phyloP scores from a whole-genome alignment of 805 yeast genomes.

The Lachancea mirantina region DNA sequence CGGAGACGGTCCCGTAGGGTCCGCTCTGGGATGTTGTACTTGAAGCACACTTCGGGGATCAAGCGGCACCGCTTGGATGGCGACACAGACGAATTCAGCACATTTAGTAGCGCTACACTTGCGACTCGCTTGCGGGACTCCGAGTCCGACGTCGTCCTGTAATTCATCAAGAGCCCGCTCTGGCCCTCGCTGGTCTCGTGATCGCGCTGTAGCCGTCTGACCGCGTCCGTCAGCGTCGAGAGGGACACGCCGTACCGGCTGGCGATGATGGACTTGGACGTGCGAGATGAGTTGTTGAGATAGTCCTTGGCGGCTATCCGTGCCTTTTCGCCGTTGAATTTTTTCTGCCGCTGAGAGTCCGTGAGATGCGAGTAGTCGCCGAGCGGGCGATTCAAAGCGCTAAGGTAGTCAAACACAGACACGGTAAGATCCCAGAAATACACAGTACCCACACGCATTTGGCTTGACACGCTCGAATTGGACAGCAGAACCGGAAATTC shows the following conservation, averaged over 20 bases:
- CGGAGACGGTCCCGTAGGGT: conserved; percentile 7
- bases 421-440: conserved; percentile 4
- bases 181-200: conserved; percentile 4
- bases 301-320: conserved; percentile 6
- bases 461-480: not conserved
- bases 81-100: conserved; percentile 6
- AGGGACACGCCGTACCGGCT: conserved; percentile 6
- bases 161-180: conserved; percentile 2
- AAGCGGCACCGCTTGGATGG: conserved; percentile 6
- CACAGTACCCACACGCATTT: not conserved
- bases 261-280: conserved; percentile 6
- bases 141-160: conserved; percentile 4
- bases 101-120: conserved; percentile 8
- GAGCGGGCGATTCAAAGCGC: conserved; percentile 5
- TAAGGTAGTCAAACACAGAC: conserved; percentile 4
- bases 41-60: conserved; percentile 7
- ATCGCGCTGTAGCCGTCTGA: conserved; percentile 6
- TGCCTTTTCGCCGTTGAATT: conserved; percentile 9
- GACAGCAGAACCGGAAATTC: conserved; percentile 1
- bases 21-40: conserved; percentile 8
- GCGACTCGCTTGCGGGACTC: conserved; percentile 7
- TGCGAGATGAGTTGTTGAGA: not conserved
- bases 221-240: conserved; percentile 7
- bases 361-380: conserved; percentile 9
- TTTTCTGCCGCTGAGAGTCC: conserved; percentile 3